Evolutionary conservation across 176 grass and related monocot species (phyloP).

Genomic region (Dactylis glomerata): DNA sequence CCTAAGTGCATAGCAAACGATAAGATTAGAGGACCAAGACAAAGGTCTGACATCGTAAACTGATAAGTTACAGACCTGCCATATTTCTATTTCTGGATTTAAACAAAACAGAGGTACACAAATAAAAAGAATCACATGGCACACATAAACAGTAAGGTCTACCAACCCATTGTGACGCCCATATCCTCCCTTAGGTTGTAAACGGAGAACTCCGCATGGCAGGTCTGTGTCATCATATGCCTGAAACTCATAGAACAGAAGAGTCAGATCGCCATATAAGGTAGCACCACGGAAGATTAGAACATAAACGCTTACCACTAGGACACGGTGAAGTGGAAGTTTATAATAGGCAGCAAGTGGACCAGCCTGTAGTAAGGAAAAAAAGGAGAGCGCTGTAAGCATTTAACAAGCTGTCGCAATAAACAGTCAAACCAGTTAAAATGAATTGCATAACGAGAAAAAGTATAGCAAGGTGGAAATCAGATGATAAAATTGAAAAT

Average conservation of each 20-base stretch:
- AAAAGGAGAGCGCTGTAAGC: background rate
- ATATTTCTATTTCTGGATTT: background rate
- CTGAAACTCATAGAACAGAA: conserved; percentile 43
- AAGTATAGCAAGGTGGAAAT: background rate
- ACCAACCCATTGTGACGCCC: conserved; percentile 79
- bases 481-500: background rate
- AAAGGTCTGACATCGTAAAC: background rate
- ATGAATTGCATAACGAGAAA: background rate
- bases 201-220: conserved; percentile 83
- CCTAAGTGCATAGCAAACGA: conserved; percentile 1
- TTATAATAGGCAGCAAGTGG: conserved; percentile 96
- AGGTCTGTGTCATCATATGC: conserved; percentile 83
- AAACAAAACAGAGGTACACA: background rate
- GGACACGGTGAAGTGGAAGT: conserved; percentile 69
- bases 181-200: conserved; percentile 89
- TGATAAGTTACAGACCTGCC: background rate
- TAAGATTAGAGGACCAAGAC: background rate
- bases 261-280: background rate
- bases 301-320: conserved; percentile 58
- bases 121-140: background rate
- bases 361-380: conserved; percentile 55
- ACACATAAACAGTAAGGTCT: conserved; percentile 7
- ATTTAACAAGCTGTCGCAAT: background rate
- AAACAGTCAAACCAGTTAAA: background rate
- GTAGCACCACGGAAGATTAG: background rate